Percentiles rank a stretch among this genome's conserved stretches.
Evolutionary conservation across 495 filamentous ascomycete species (phyloP).

Genomic region (Parathielavia appendiculata): DNA sequence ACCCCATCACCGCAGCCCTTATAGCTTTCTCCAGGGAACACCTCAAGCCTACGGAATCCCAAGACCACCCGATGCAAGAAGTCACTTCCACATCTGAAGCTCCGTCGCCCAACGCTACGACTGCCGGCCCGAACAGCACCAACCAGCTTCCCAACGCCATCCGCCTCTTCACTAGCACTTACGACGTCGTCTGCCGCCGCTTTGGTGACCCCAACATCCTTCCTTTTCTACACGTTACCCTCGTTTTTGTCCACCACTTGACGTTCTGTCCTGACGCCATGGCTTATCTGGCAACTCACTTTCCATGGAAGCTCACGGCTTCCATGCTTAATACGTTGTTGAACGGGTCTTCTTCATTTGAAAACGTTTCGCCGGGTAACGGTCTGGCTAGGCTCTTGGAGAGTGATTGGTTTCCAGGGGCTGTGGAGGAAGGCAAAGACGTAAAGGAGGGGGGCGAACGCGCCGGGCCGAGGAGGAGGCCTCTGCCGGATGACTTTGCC

Average conservation of each 20-base stretch:
- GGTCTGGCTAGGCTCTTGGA: not conserved
- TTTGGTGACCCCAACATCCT: constrained; percentile 59
- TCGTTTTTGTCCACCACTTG: constrained; percentile 64
- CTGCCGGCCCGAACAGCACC: constrained; percentile 4
- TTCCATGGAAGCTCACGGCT: constrained; percentile 66
- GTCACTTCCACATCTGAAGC: constrained; percentile 14
- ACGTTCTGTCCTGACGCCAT: constrained; percentile 49
- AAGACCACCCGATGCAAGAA: constrained; percentile 21
- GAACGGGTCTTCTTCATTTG: constrained; percentile 20
- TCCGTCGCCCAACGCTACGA: constrained; percentile 7
- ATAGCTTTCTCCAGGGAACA: constrained; percentile 9
- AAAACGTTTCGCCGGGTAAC: not conserved
- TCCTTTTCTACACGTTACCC: constrained; percentile 60
- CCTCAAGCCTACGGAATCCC: constrained; percentile 11
- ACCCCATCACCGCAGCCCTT: constrained; percentile 33
- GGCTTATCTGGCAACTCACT: constrained; percentile 31
- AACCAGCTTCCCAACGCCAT: constrained; percentile 28
- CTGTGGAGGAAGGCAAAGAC: not conserved
- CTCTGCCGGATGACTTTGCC: constrained; percentile 78
- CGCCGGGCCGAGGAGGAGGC: constrained; percentile 34
- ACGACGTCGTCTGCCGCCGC: constrained; percentile 54
- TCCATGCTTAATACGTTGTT: constrained; percentile 61
- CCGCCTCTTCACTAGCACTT: constrained; percentile 31
- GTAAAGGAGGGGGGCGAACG: not conserved
- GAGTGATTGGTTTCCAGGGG: not conserved